Base-by-base conservation (phyloP, 495 filamentous ascomycete species). In the Aspergillus haitiensis region DNA sequence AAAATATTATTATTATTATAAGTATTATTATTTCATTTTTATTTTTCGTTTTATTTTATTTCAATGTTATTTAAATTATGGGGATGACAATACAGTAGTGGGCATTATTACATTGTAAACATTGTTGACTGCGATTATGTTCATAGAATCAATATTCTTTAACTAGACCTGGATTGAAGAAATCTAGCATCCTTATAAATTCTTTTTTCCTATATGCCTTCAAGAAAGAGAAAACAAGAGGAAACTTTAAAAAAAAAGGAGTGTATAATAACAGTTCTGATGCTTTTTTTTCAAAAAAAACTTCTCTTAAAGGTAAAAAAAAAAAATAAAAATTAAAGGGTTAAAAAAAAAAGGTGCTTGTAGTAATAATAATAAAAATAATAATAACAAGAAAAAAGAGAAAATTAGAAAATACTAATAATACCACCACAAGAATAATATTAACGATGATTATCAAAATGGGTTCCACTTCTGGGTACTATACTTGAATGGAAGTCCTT, bases 391-490 rank as follows among this genome's bases (percentile, higher is more conserved):
- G 5, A 42, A 33, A 52, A 5, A 42, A 36, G 9, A 32, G 16
- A 31, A 37, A 39, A 31, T 27, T 21, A 49, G 27, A 33, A 31
- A 16, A 18, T 46, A 39, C 31, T 58, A 32, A 40, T 51, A 37
- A 58, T 58, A 27, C 21, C 3, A 27, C 21, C 16, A 39, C 21
- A 31, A 58, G 32, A 59, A 32, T 42, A 52, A 55, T 55, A 55
- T 27, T 27, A 55, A 46, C 15, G 34, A 16, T 47, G 36, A 52
- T 36, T 52, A 46, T 57, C 49, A 62, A 40, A 59, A 64, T 42
- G 58, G 55, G 61, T 59, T 58, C 65, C 65, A 67, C 62, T 56
- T 39, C 18, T 52, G 55, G 55, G 49, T 62, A 57, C 58, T 62
- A 60, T 60, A 63, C 60, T 63, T 54, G 44, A 66, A 61, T 16